phyloP scores from a whole-genome alignment of 345 rosid genomes.

The Atalantia buxifolia region DNA sequence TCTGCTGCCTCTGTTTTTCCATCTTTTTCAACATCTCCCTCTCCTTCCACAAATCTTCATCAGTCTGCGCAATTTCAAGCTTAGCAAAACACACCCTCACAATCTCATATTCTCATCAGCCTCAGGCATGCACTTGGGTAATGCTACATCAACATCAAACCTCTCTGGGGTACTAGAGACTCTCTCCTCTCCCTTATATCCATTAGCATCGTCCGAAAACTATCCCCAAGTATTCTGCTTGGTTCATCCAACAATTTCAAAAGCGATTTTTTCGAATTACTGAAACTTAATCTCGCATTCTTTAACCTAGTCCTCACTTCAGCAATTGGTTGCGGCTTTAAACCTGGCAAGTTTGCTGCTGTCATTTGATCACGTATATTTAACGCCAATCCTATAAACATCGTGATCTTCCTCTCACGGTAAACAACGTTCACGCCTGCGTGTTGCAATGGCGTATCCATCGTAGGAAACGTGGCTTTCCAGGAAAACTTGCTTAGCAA shows the following conservation, averaged over 20 bases:
- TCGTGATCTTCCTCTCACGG: constrained; percentile 2
- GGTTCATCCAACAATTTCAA: background rate
- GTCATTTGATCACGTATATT: constrained; percentile 43
- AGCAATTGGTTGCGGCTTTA: constrained; percentile 29
- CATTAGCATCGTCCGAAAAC: constrained; percentile 58
- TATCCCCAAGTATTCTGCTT: constrained; percentile 23
- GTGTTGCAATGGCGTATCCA: constrained; percentile 29
- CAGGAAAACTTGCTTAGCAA: no score
- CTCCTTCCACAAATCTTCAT: constrained; percentile 74
- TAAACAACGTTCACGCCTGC: constrained; percentile 33
- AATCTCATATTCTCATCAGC: no score
- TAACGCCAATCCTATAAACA: constrained; percentile 81
- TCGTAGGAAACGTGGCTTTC: background rate
- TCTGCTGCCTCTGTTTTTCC: constrained; percentile 48
- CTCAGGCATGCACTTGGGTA: no score
- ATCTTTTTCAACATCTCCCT: constrained; percentile 61
- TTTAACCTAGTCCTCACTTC: background rate
- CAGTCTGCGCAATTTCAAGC: constrained; percentile 29
- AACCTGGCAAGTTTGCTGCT: constrained; percentile 37
- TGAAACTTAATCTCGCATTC: background rate
- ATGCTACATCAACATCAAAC: constrained; percentile 8
- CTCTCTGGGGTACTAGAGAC: constrained; percentile 57
- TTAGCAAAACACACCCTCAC: no score
- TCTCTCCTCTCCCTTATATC: constrained; percentile 38
- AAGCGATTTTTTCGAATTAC: background rate